A percentile compares a stretch with the other conserved stretches of the same genome.
phyloP scores from a whole-genome alignment of 306 rosid species.

The Prosopis cineraria region DNA sequence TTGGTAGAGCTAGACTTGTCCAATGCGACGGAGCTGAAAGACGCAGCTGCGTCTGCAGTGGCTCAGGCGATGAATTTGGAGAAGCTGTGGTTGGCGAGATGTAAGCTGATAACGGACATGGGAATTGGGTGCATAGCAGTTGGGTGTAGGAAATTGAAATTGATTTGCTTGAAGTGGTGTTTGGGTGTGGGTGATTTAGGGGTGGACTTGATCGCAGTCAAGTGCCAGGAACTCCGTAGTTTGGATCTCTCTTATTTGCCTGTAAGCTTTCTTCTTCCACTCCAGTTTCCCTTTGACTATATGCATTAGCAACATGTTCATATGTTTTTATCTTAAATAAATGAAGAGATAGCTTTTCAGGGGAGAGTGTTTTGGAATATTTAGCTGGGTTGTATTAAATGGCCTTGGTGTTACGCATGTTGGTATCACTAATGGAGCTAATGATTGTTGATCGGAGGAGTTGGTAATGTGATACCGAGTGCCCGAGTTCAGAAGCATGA shows the following conservation, averaged over 20 bases:
- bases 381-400: neutral
- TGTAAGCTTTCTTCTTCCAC: conserved; percentile 41
- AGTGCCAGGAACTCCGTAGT: conserved; percentile 66
- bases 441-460: neutral
- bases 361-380: neutral
- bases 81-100: conserved; percentile 79
- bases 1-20: conserved; percentile 80
- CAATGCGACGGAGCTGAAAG: conserved; percentile 76
- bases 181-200: conserved; percentile 84
- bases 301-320: neutral
- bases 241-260: conserved; percentile 91
- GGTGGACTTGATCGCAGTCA: conserved; percentile 78
- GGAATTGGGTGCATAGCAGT: conserved; percentile 94
- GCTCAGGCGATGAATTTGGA: conserved; percentile 76
- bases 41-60: conserved; percentile 62
- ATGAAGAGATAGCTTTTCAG: conserved; percentile 16
- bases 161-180: conserved; percentile 85
- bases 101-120: conserved; percentile 77
- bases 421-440: conserved; percentile 10
- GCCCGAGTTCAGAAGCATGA: neutral
- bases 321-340: neutral
- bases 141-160: conserved; percentile 74
- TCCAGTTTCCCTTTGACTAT: neutral
- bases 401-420: neutral
- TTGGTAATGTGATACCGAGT: neutral